Evolutionary conservation across 2,329 filamentous ascomycete species (phyloP).

Genomic region (Lecanoromycetidae sp.): DNA sequence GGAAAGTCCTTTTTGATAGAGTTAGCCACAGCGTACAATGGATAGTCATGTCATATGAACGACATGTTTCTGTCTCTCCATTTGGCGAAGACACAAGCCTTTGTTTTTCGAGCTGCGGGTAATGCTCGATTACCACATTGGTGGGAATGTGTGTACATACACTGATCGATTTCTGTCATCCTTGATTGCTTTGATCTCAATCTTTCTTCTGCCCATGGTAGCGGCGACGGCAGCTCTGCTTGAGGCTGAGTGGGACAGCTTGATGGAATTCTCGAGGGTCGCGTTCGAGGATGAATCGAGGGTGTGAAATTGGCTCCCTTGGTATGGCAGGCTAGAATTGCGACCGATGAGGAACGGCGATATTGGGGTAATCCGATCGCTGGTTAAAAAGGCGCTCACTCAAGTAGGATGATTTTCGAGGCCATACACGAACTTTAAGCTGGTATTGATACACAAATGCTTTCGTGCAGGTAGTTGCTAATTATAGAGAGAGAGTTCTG

Average conservation of each 20-base stretch:
- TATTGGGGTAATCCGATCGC: too few species aligned
- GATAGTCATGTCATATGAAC: background rate
- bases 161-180: conserved; percentile 96
- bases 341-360: too few species aligned
- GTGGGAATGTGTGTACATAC: conserved; percentile 45
- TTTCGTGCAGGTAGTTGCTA: conserved; percentile 6
- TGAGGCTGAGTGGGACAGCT: background rate
- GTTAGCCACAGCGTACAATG: conserved; percentile 6
- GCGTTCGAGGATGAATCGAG: background rate
- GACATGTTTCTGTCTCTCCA: too few species aligned
- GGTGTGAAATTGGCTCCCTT: background rate
- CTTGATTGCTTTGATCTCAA: conserved; percentile 99
- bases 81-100: background rate
- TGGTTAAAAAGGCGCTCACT: too few species aligned
- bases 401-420: background rate
- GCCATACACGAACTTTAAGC: background rate
- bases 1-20: conserved; percentile 60
- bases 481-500: background rate
- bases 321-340: too few species aligned
- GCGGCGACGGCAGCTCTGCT: background rate
- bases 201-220: conserved; percentile 92
- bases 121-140: background rate
- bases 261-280: conserved; percentile 1
- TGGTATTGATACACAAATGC: background rate
- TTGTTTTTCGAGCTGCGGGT: background rate